Evolutionary conservation across 352 stramenopile genomes (phyloP).

Genomic region (Pythium aquatile): DNA sequence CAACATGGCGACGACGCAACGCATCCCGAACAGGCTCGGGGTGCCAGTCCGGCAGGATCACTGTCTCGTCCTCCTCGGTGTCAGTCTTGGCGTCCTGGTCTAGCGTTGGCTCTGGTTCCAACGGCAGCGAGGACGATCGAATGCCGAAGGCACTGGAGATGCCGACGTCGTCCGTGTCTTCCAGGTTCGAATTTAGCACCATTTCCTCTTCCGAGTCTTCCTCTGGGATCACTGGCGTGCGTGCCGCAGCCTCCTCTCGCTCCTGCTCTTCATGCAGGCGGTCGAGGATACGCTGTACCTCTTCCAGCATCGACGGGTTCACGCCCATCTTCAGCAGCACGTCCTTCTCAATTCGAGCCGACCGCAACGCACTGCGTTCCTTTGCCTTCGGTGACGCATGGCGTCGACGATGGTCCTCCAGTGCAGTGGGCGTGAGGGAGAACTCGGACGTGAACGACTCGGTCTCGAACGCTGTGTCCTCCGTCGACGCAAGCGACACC

Average conservation of each 20-base stretch:
- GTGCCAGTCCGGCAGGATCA: slow-evolving; percentile 66
- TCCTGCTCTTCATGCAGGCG: slow-evolving; percentile 50
- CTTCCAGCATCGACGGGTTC: slow-evolving; percentile 63
- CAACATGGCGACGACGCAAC: slow-evolving; percentile 52
- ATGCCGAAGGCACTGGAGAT: slow-evolving; percentile 58
- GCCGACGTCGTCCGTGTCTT: slow-evolving; percentile 31
- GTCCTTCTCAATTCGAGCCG: slow-evolving; percentile 71
- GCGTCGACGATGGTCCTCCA: neutral
- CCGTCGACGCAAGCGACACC: slow-evolving; percentile 41
- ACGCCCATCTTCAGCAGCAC: slow-evolving; percentile 74
- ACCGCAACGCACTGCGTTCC: slow-evolving; percentile 41
- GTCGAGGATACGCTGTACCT: slow-evolving; percentile 70
- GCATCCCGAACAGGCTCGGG: slow-evolving; percentile 42
- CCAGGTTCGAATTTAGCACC: slow-evolving; percentile 20
- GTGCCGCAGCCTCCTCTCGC: slow-evolving; percentile 6
- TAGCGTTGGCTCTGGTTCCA: slow-evolving; percentile 19
- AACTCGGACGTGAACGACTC: slow-evolving; percentile 46
- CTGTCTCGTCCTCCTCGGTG: slow-evolving; percentile 17
- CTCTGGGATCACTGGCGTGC: slow-evolving; percentile 1
- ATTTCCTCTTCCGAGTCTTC: slow-evolving; percentile 35
- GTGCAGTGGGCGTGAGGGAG: slow-evolving; percentile 6
- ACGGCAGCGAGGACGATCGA: slow-evolving; percentile 23
- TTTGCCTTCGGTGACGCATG: slow-evolving; percentile 2
- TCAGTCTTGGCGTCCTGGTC: slow-evolving; percentile 37
- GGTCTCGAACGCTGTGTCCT: slow-evolving; percentile 60